A percentile compares a stretch with the other conserved stretches of the same genome.
Conservation (phyloP, 116 monocot species). For the Zostera marina region DNA sequence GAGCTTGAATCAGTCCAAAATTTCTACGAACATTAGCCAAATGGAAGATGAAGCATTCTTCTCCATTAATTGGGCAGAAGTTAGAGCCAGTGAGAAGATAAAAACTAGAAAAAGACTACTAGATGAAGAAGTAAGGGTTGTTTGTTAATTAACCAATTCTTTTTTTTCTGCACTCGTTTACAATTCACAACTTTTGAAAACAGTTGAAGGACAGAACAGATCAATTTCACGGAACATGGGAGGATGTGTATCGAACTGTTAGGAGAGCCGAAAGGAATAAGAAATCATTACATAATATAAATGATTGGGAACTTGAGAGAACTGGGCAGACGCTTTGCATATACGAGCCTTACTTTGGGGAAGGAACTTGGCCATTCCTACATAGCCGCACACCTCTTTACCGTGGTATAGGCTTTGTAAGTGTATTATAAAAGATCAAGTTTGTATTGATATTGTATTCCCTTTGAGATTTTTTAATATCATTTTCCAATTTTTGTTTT, state of each 20-base stretch:
- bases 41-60: conserved; percentile 37
- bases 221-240: conserved; percentile 85
- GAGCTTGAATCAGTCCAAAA: conserved; percentile 11
- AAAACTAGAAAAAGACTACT: conserved; percentile 45
- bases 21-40: conserved; percentile 10
- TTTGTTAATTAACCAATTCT: too few relatives aligned
- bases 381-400: conserved; percentile 82
- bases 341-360: conserved; percentile 96
- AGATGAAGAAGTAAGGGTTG: conserved; percentile 62
- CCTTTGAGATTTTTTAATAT: too few relatives aligned
- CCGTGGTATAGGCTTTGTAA: conserved; percentile 92
- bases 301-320: conserved; percentile 93
- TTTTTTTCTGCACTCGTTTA: too few relatives aligned
- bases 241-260: conserved; percentile 85
- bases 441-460: too few relatives aligned
- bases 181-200: conserved; percentile 4
- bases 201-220: conserved; percentile 86
- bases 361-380: conserved; percentile 92
- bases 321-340: conserved; percentile 91
- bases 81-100: conserved; percentile 32
- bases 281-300: conserved; percentile 79
- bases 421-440: neutral
- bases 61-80: conserved; percentile 59
- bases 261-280: conserved; percentile 73
- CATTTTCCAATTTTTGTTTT: too few relatives aligned